phyloP scores from a whole-genome alignment of 768 basidiomycete species.

The Leccinum fibrillosum region DNA sequence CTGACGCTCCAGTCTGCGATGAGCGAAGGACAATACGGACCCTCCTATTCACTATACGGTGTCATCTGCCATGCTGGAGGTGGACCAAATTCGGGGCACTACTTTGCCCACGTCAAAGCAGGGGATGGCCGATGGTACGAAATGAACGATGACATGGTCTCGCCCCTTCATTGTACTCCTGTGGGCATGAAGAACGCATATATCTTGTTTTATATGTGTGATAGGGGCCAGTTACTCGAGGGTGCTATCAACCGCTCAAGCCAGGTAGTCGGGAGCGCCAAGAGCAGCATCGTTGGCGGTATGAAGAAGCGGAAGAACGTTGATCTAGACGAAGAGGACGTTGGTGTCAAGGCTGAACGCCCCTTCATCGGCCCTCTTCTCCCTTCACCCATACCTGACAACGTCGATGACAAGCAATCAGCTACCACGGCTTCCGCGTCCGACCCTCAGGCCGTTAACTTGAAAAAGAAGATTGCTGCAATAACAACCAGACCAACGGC shows the following conservation, averaged over 20 bases:
- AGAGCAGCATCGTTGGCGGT: slow-evolving; percentile 42
- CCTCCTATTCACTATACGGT: slow-evolving; percentile 83
- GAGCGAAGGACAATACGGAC: slow-evolving; percentile 76
- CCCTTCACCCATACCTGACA: slow-evolving; percentile 42
- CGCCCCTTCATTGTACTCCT: slow-evolving; percentile 41
- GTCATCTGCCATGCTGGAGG: slow-evolving; percentile 91
- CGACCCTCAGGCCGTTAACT: slow-evolving; percentile 52
- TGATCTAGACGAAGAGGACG: slow-evolving; percentile 46
- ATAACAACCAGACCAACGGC: slow-evolving; percentile 28
- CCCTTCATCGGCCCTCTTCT: slow-evolving; percentile 67
- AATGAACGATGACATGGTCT: slow-evolving; percentile 90
- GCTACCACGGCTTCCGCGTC: slow-evolving; percentile 5
- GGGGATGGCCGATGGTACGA: slow-evolving; percentile 75
- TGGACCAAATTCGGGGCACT: slow-evolving; percentile 95
- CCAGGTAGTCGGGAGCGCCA: slow-evolving; percentile 22
- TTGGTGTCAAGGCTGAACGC: slow-evolving; percentile 44
- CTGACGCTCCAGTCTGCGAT: slow-evolving; percentile 75
- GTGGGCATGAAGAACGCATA: slow-evolving; percentile 80
- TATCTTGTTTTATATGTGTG: slow-evolving; percentile 86
- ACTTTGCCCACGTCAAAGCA: slow-evolving; percentile 80
- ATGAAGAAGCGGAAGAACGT: slow-evolving; percentile 47
- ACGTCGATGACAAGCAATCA: slow-evolving; percentile 11
- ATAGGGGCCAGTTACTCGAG: slow-evolving; percentile 71
- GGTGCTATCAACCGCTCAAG: slow-evolving; percentile 45
- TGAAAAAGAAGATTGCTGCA: slow-evolving; percentile 55